A percentile compares a stretch with the other conserved stretches of the same genome.
These are phyloP conservation scores for Solanum chmielewskii DNA, from an alignment of 257 asterid genomes.

Conservation along the genomic window DNA sequence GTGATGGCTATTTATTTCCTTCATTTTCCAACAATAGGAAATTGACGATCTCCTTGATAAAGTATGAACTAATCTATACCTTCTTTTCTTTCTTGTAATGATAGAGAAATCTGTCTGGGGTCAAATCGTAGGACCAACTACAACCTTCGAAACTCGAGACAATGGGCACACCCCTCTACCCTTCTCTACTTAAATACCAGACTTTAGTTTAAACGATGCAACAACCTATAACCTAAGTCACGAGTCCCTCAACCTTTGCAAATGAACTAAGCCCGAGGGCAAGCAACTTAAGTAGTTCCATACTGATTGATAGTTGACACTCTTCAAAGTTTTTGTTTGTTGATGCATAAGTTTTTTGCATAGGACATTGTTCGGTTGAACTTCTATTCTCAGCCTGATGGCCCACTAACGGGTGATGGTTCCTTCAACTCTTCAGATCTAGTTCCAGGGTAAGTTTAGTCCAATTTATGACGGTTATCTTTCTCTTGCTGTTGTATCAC, in stretches of 20 bases:
- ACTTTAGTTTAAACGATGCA: not conserved
- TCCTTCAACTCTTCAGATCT: slow-evolving; percentile 68
- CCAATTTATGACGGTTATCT: not conserved
- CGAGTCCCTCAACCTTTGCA: not conserved
- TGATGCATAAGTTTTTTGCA: not conserved
- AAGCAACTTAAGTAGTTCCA: not conserved
- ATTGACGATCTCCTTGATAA: not conserved
- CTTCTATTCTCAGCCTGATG: slow-evolving; percentile 91
- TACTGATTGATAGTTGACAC: not conserved
- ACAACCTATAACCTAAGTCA: not conserved
- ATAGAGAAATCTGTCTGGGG: not conserved
- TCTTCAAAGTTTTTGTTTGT: slow-evolving; percentile 3
- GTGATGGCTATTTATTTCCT: not conserved
- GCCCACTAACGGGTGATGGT: slow-evolving; percentile 64
- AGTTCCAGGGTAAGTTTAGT: slow-evolving; percentile 67
- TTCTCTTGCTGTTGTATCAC: not conserved
- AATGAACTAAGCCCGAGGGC: not conserved
- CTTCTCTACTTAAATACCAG: not conserved
- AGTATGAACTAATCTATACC: not conserved
- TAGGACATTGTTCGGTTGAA: slow-evolving; percentile 67
- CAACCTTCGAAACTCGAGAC: not conserved
- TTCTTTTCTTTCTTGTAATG: not conserved
- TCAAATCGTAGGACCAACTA: not conserved
- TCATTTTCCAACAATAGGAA: not conserved
- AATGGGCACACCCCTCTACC: not conserved